These are phyloP conservation scores for Trichophyton verrucosum DNA, from an alignment of 2,329 filamentous ascomycete species.

Conservation along the genomic window DNA sequence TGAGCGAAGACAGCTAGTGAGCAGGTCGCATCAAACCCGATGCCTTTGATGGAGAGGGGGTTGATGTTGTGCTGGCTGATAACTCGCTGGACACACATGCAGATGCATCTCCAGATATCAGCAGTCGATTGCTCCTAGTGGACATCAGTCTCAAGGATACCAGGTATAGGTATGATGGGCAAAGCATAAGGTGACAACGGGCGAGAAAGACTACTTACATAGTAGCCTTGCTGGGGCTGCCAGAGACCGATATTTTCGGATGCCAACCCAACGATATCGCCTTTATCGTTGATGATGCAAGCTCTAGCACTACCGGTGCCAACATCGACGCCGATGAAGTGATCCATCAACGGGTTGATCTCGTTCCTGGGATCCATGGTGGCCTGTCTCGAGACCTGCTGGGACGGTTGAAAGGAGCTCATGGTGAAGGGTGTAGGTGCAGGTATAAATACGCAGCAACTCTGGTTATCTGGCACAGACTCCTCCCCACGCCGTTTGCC, in stretches of 20 bases:
- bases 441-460: neutral
- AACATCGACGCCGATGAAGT: constrained; percentile 82
- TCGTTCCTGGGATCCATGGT: constrained; percentile 42
- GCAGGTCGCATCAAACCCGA: constrained; percentile 98
- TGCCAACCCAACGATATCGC: constrained; percentile 66
- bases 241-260: constrained; percentile 67
- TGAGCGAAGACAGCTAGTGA: constrained; percentile 82
- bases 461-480: neutral
- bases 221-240: constrained; percentile 64
- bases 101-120: constrained; percentile 94
- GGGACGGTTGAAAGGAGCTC: neutral
- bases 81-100: constrained; percentile 70
- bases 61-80: constrained; percentile 72
- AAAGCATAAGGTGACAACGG: neutral
- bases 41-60: constrained; percentile 63
- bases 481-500: too few relatives aligned
- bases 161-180: too few relatives aligned
- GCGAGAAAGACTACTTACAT: constrained; percentile 40
- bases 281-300: constrained; percentile 84
- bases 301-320: constrained; percentile 91
- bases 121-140: constrained; percentile 86
- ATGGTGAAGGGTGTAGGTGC: neutral
- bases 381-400: constrained; percentile 25
- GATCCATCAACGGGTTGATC: constrained; percentile 44
- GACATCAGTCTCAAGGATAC: constrained; percentile 5